These are phyloP conservation scores for Monocercomonoides exilis DNA, from an alignment of 78 protist species.

Conservation along the genomic window DNA sequence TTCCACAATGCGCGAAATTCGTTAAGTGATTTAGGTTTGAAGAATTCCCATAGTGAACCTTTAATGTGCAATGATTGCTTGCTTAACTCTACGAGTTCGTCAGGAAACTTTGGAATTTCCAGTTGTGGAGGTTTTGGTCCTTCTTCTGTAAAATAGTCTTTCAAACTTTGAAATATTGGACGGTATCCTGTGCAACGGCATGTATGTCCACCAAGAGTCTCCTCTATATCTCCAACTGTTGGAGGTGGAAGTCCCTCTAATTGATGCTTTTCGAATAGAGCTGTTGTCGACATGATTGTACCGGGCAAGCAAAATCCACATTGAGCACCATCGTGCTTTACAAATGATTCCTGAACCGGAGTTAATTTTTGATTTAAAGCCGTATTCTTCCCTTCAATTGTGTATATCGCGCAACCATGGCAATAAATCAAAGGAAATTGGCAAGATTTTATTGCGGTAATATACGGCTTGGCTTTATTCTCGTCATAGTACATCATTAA, in stretches of 20 bases:
- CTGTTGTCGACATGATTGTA: conserved; percentile 48
- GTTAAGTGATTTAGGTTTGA: not conserved
- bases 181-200: conserved; percentile 41
- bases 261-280: conserved; percentile 21
- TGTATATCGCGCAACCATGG: conserved; percentile 55
- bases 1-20: not conserved
- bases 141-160: not conserved
- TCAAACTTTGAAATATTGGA: not conserved
- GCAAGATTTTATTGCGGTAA: conserved; percentile 59
- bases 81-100: not conserved
- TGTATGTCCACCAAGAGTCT: not conserved
- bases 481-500: conserved; percentile 42
- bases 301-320: conserved; percentile 94
- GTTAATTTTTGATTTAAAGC: not conserved
- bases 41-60: not conserved
- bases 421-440: conserved; percentile 58
- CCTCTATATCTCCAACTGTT: conserved; percentile 16
- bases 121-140: not conserved
- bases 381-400: conserved; percentile 56
- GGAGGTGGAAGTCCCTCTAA: not conserved
- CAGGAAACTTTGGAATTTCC: not conserved
- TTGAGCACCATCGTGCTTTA: conserved; percentile 63
- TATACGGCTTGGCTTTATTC: not conserved
- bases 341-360: conserved; percentile 43
- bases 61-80: not conserved